A percentile compares a stretch with the other conserved stretches of the same genome.
Evolutionary conservation across 2,329 filamentous ascomycete species (phyloP).

Genomic region (Proliferodiscus dingleyae): DNA sequence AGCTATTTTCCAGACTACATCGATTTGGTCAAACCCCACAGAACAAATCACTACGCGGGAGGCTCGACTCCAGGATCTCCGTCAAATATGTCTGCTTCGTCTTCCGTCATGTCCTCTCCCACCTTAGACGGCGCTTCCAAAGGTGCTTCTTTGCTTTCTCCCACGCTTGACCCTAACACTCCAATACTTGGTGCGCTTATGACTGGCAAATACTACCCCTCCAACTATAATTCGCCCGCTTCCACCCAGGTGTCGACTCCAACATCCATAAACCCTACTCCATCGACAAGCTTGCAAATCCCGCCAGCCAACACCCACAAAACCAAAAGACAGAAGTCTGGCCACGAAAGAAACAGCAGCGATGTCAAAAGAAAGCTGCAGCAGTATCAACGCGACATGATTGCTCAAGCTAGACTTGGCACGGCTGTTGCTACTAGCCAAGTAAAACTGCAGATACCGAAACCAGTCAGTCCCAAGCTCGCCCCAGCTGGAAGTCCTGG

Average conservation of each 20-base stretch:
- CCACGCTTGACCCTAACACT: slow-evolving; percentile 3
- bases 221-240: slow-evolving; percentile 48
- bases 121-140: slow-evolving; percentile 9
- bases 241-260: slow-evolving; percentile 20
- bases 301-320: slow-evolving; percentile 26
- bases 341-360: slow-evolving; percentile 37
- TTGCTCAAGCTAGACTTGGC: slow-evolving; percentile 50
- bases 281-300: slow-evolving; percentile 26
- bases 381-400: slow-evolving; percentile 59
- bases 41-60: slow-evolving; percentile 8
- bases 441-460: slow-evolving; percentile 30
- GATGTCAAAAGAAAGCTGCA: slow-evolving; percentile 49
- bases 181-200: too few species aligned
- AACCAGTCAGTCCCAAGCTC: slow-evolving; percentile 47
- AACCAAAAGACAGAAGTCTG: slow-evolving; percentile 28
- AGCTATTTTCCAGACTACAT: slow-evolving; percentile 59
- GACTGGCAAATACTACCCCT: slow-evolving; percentile 62
- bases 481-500: slow-evolving; percentile 53
- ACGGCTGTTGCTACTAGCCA: slow-evolving; percentile 24
- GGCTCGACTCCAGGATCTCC: slow-evolving; percentile 5
- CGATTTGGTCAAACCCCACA: slow-evolving; percentile 31
- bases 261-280: slow-evolving; percentile 15
- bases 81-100: slow-evolving; percentile 16
- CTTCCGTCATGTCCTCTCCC: slow-evolving; percentile 34
- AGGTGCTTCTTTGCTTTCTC: slow-evolving; percentile 9